Percentiles rank a stretch among this genome's conserved stretches.
Evolutionary conservation across 2,329 filamentous ascomycete species (phyloP).

Genomic region (Ophiosphaerella narmari): DNA sequence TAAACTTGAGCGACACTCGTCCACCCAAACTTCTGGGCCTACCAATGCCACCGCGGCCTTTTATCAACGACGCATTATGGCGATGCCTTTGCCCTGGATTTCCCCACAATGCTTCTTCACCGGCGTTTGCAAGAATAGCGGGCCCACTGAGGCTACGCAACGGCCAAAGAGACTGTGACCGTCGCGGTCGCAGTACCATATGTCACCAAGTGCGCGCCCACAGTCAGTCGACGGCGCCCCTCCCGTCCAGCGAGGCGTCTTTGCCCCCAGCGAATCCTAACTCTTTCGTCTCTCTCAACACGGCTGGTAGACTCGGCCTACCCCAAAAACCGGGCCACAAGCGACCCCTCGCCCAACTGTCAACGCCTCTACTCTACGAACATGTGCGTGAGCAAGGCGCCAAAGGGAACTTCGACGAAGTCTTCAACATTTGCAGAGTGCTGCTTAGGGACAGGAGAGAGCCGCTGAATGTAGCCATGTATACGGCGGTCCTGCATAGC

Average conservation of each 20-base stretch:
- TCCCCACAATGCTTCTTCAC: slow-evolving; percentile 6
- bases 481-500: slow-evolving; percentile 74
- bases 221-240: slow-evolving; percentile 9
- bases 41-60: slow-evolving; percentile 37
- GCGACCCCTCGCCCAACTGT: slow-evolving; percentile 26
- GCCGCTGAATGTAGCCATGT: slow-evolving; percentile 63
- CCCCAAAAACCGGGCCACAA: slow-evolving; percentile 3
- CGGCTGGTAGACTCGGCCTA: neutral
- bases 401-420: slow-evolving; percentile 29
- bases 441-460: slow-evolving; percentile 63
- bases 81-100: slow-evolving; percentile 40
- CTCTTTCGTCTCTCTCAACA: slow-evolving; percentile 9
- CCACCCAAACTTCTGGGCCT: slow-evolving; percentile 3
- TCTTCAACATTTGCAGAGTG: slow-evolving; percentile 57
- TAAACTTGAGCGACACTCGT: slow-evolving; percentile 1
- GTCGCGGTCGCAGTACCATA: neutral
- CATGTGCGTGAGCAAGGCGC: slow-evolving; percentile 32
- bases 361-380: slow-evolving; percentile 38
- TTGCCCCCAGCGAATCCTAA: slow-evolving; percentile 3
- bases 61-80: slow-evolving; percentile 43
- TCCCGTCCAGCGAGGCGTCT: slow-evolving; percentile 4
- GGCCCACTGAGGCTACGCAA: slow-evolving; percentile 3
- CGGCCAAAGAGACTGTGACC: neutral
- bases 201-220: slow-evolving; percentile 16
- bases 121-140: neutral